phyloP scores from a whole-genome alignment of 495 filamentous ascomycete genomes.

The Penicillium pancosmium region DNA sequence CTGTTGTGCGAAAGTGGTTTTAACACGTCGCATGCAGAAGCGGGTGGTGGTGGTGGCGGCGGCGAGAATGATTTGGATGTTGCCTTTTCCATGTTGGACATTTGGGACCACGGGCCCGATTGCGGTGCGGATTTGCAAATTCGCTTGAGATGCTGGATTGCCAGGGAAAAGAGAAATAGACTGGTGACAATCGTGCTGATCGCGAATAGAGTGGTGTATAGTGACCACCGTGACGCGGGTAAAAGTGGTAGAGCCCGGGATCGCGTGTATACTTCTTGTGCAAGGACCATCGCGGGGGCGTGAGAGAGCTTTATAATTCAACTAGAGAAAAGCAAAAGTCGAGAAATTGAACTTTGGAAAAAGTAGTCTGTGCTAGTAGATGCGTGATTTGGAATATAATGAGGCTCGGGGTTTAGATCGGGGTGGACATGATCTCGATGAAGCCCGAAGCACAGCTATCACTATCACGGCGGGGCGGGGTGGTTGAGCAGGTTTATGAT shows the following conservation, averaged over 20 bases:
- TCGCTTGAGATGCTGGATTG: not conserved
- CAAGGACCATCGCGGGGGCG: not conserved
- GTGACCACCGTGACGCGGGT: not conserved
- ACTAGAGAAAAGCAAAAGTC: not conserved
- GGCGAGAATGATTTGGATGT: constrained; percentile 7
- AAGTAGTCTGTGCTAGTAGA: too few relatives aligned
- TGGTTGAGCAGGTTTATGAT: not conserved
- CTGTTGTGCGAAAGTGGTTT: constrained; percentile 37
- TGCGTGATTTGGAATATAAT: not conserved
- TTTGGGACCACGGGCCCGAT: constrained; percentile 3
- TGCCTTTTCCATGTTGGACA: constrained; percentile 26
- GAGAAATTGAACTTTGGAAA: not conserved
- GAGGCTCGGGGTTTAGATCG: not conserved
- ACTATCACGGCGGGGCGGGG: constrained; percentile 2
- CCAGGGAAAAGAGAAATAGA: not conserved
- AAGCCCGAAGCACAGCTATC: not conserved
- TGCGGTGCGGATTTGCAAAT: not conserved
- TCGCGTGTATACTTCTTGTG: constrained; percentile 6
- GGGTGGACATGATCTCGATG: not conserved
- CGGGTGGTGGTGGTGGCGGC: constrained; percentile 9
- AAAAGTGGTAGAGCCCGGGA: not conserved
- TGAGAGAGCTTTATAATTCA: not conserved
- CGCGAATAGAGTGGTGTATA: not conserved
- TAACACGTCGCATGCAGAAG: constrained; percentile 42
- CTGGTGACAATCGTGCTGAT: constrained; percentile 1